phyloP scores from a whole-genome alignment of 768 basidiomycete species.

The Epithele typhae region DNA sequence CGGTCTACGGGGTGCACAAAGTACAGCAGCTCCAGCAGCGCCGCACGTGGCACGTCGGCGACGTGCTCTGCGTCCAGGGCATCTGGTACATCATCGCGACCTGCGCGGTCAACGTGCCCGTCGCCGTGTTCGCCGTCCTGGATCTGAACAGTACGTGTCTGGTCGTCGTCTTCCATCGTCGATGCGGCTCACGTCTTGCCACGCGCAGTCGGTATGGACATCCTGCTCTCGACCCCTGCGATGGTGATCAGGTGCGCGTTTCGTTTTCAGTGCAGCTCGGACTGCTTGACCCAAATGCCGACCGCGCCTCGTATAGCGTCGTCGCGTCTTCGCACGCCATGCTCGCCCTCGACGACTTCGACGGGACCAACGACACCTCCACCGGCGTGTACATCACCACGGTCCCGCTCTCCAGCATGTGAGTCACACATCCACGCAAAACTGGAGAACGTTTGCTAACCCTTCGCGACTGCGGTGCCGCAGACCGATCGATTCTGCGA shows the following conservation, averaged over 20 bases:
- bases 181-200: not conserved
- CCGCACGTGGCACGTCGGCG: conserved; percentile 4
- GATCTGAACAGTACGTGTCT: conserved; percentile 8
- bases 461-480: too few relatives aligned
- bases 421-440: too few relatives aligned
- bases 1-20: conserved; percentile 7
- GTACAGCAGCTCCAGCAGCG: not conserved
- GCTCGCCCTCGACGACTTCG: conserved; percentile 2
- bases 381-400: not conserved
- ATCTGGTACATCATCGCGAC: conserved; percentile 8
- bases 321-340: conserved; percentile 3
- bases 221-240: conserved; percentile 2
- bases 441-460: too few relatives aligned
- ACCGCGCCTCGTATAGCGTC: not conserved
- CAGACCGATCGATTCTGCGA: too few relatives aligned
- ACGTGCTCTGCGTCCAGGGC: conserved; percentile 8
- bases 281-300: not conserved
- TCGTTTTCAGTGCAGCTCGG: too few relatives aligned
- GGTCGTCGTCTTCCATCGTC: not conserved
- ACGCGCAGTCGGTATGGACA: conserved; percentile 2
- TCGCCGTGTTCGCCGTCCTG: conserved; percentile 4
- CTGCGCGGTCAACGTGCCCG: conserved; percentile 3
- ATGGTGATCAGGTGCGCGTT: conserved; percentile 4
- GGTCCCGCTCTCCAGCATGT: too few relatives aligned
- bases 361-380: too few relatives aligned